These are phyloP conservation scores for Pseudogymnoascus sp. DNA, from an alignment of 2,329 filamentous ascomycete genomes.

Conservation along the genomic window DNA sequence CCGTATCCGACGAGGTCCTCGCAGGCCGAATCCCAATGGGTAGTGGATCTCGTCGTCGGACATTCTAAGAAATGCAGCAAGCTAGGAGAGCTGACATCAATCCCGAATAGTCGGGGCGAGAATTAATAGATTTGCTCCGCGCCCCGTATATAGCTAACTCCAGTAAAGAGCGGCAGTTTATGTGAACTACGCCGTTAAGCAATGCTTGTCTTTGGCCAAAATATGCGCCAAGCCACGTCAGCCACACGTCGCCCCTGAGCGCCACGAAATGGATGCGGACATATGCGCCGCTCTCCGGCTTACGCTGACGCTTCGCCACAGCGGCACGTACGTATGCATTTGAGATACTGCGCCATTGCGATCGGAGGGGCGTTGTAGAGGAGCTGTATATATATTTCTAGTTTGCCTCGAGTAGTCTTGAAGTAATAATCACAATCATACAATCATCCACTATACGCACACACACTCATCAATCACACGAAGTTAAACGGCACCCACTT, in stretches of 20 bases:
- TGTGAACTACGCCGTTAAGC: accelerated
- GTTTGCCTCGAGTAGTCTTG: not conserved
- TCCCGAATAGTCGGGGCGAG: too few relatives aligned
- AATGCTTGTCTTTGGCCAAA: not conserved
- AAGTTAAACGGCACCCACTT: not conserved
- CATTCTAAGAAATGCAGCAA: not conserved
- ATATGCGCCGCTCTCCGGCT: not conserved
- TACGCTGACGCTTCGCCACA: not conserved
- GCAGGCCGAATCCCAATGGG: not conserved
- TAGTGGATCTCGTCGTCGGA: not conserved
- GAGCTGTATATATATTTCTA: not conserved
- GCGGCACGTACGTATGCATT: not conserved
- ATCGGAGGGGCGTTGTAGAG: not conserved
- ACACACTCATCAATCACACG: not conserved
- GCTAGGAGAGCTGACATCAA: not conserved
- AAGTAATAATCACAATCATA: not conserved
- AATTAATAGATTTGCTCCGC: not conserved
- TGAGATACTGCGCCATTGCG: not conserved
- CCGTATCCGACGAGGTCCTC: not conserved
- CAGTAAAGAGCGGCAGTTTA: not conserved
- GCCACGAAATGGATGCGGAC: not conserved
- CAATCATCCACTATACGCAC: not conserved
- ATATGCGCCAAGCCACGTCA: not conserved
- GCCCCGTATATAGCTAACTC: not conserved
- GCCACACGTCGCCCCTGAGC: not conserved